Evolutionary conservation across 192 early-diverging fungal species (phyloP), one percentile per base, ranked within the genome.

Genomic region (Coemansia sp.): DNA sequence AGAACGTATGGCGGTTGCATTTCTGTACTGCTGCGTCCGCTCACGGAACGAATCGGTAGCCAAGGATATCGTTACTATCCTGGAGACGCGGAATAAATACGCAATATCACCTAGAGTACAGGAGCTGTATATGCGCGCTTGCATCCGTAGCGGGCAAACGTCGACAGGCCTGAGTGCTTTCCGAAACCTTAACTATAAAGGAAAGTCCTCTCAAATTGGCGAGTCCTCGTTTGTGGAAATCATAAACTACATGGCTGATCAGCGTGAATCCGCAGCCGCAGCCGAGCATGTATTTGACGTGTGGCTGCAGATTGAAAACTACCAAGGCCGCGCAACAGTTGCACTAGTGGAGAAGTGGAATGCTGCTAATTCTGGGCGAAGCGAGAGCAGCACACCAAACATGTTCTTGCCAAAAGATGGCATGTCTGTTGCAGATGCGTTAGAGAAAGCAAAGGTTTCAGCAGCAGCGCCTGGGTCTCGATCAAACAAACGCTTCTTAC

Each of bases 101-200:
- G 22, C 12, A 16, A 22, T 50, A 8, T 28, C 71, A 12, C 48
- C 71, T 0, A 55, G 65, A n/a, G 34, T 74, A 7, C 47, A 50
- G 21, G 78, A 81, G 78, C 69, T 81, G 8, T 50, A 54, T 22
- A 67, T 81, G 78, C 78, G 78, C 32, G 69, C 62, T 23, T 62
- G 54, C 31, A 24, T 71, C 12, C 54, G 44, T 7, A 19, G 49
- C 32, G 72, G 72, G 7, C 61, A 58, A 5, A 24, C 51, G 9
- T 2, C 28, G 19, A 25, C 44, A 32, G 78, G 65, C 7, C 56
- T 74, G 62, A 16, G 32, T 1, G 5, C 68, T 1, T 71, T 74
- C 44, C 60, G 60, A 10, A 50, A 57, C 0, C 72, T 81, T n/a
- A 62, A 30, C 51, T 80, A 74, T 49, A 61, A n/a, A 18, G 7